Base-by-base conservation (phyloP, 108 stramenopile species). In the Stephanodiscus minutulus region DNA sequence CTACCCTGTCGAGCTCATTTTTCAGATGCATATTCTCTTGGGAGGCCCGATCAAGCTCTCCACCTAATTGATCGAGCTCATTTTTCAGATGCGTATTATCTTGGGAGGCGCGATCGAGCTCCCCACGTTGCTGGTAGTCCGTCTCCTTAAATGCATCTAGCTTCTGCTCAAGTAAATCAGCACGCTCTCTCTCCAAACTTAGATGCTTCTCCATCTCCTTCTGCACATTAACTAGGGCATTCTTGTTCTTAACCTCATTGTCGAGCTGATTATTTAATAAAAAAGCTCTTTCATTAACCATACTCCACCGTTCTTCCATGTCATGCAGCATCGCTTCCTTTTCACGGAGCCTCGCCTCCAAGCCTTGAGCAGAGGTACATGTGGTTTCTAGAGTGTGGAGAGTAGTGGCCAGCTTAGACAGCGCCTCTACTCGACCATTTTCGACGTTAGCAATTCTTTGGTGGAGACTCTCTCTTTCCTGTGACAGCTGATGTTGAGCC, bases 361-460 rank as follows among this genome's bases (percentile, higher is more conserved):
- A 57, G 17, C 22, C 39, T 21, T 73, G 36, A 1, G 55, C 49
- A 50, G 29, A 29, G 33, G 21, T 17, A 27, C 66, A 67, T 24
- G 64, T 66, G 21, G 47, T 6, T 43, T 66, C 58, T 5, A 74
- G 60, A 13, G 73, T 67, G n/a, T 74, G 66, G n/a, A 74, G 24
- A 33, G 73, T 74, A 15, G 73, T 61, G 8, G 65, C 54, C 6
- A 74, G 49, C 35, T 67, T 74, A 8, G 35, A 13, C 13, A 57
- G 36, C 8, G 37, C 37, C 24, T 57, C 39, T 37, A 58, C 67
- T 25, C 67, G 31, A 15, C 1, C 5, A 20, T 55, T 11, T 31
- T 68, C 56, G 22, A 54, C 33, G 13, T 3, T 56, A 13, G 25
- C 49, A 55, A 57, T 56, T 17, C 39, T 36, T 21, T 31, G 37